Evolutionary conservation across 116 monocot genomes (phyloP).

Genomic region (Iris pallida): DNA sequence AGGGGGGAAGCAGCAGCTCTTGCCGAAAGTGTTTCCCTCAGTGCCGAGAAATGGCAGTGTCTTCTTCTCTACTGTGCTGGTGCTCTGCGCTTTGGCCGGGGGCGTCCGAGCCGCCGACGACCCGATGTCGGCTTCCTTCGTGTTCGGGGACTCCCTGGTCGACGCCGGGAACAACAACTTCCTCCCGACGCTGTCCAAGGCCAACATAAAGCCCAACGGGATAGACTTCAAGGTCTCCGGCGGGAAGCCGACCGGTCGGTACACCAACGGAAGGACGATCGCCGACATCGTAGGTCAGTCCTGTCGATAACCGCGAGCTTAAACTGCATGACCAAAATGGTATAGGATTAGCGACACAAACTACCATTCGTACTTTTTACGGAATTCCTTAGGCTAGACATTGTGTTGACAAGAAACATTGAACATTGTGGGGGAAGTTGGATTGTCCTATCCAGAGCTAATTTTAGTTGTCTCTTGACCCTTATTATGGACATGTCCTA

Average conservation of each 20-base stretch:
- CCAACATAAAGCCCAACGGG: conserved; percentile 56
- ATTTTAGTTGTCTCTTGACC: too few relatives aligned
- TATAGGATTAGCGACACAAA: too few relatives aligned
- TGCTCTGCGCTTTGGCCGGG: conserved; percentile 3
- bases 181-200: conserved; percentile 45
- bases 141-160: conserved; percentile 54
- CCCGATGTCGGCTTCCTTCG: conserved; percentile 21
- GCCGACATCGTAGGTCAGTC: conserved; percentile 57
- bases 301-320: not conserved
- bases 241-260: conserved; percentile 60
- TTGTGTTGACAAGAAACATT: too few relatives aligned
- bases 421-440: too few relatives aligned
- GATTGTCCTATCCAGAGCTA: too few relatives aligned
- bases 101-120: not conserved
- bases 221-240: conserved; percentile 59
- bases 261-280: conserved; percentile 68
- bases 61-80: not conserved
- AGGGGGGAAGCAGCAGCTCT: not conserved
- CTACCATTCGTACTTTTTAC: too few relatives aligned
- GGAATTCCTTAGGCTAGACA: too few relatives aligned
- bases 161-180: conserved; percentile 64
- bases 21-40: not conserved
- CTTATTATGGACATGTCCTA: too few relatives aligned
- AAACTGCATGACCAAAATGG: too few relatives aligned
- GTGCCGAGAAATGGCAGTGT: not conserved